These are phyloP conservation scores for Apiospora kogelbergensis DNA, from an alignment of 2,329 filamentous ascomycete genomes.

Conservation along the genomic window DNA sequence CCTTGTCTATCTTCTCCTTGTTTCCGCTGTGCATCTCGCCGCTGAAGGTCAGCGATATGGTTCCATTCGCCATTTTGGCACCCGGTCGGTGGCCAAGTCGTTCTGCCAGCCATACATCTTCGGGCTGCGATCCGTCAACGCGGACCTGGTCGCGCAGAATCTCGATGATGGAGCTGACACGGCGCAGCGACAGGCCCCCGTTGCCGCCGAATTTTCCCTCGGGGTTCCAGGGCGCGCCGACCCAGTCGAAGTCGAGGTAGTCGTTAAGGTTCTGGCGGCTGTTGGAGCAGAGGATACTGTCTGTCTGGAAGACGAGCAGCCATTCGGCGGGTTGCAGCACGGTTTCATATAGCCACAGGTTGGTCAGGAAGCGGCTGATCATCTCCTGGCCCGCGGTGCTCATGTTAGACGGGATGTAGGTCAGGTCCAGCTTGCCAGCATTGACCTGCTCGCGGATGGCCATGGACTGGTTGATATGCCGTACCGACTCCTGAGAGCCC, in stretches of 20 bases:
- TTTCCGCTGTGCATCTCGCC: slow-evolving; percentile 47
- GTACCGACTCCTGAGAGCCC: slow-evolving; percentile 47
- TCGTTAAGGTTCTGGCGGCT: slow-evolving; percentile 46
- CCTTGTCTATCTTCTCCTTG: slow-evolving; percentile 25
- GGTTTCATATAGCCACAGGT: slow-evolving; percentile 50
- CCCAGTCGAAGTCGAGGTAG: slow-evolving; percentile 53
- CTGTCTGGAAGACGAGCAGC: slow-evolving; percentile 55
- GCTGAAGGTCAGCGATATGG: slow-evolving; percentile 47
- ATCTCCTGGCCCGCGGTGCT: slow-evolving; percentile 50
- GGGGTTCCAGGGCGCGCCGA: slow-evolving; percentile 50
- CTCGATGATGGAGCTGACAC: slow-evolving; percentile 53
- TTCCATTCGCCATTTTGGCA: slow-evolving; percentile 51
- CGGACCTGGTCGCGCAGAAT: slow-evolving; percentile 49
- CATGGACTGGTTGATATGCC: slow-evolving; percentile 42
- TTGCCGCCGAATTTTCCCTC: slow-evolving; percentile 47
- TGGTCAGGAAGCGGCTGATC: slow-evolving; percentile 53
- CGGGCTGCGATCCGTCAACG: slow-evolving; percentile 43
- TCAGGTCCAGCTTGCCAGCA: slow-evolving; percentile 49
- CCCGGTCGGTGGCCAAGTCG: slow-evolving; percentile 50
- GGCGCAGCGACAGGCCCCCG: slow-evolving; percentile 51
- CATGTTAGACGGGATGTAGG: slow-evolving; percentile 52
- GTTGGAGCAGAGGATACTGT: slow-evolving; percentile 57
- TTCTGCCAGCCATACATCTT: slow-evolving; percentile 57
- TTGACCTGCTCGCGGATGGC: slow-evolving; percentile 45
- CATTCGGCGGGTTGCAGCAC: slow-evolving; percentile 51